Base-by-base conservation (phyloP, 495 filamentous ascomycete species). In the Penicillium desertorum region DNA sequence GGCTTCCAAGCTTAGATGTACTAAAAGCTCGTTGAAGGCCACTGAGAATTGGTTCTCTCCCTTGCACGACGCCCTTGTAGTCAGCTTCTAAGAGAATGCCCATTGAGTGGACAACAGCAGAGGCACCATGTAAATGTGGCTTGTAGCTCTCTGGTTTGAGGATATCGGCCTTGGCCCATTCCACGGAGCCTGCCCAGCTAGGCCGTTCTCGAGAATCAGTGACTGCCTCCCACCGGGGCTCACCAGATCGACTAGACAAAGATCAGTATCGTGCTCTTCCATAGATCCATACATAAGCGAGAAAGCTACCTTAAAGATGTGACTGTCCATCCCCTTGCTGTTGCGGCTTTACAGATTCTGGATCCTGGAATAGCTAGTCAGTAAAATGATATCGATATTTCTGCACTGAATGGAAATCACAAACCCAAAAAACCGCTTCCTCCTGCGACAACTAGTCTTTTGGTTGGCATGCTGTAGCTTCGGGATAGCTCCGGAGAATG, bases 21-120 rank as follows among this genome's bases (percentile, higher is more conserved):
- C 85, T 81, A 62, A 97, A 98, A 39, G 90, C 92, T 49, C 85
- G 84, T 53, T 81, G 79, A 4, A 98, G 73, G 0, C 91, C 92
- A 1, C 84, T 71, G 51, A 93, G 67, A 5, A 90, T 83, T 0
- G 88, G 88, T 63, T 94, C 92, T 46, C 81, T 82, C 17, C 94
- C 95, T 51, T 81, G 84, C 39, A 98, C 68, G 4, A 96, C 90
- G 57, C 88, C 88, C 75, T 98, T 98, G 80, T 98, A 98, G 73
- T 98, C 94, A 8, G 93, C 92, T 74, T 98, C 94, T 12, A 98
- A 81, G n/a, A 98, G 79, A 51, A 98, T 98, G 7, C 94, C 94
- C 86, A 96, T 89, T 59, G 79, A 88, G 75, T 98, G 94, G 20
- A 98, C 87, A 14, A 98, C 91, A 30, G 85, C 90, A 66, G 89